Percentiles rank a stretch among this genome's conserved stretches.
These are phyloP conservation scores for Morella rubra DNA, from an alignment of 306 rosid species.

Conservation along the genomic window DNA sequence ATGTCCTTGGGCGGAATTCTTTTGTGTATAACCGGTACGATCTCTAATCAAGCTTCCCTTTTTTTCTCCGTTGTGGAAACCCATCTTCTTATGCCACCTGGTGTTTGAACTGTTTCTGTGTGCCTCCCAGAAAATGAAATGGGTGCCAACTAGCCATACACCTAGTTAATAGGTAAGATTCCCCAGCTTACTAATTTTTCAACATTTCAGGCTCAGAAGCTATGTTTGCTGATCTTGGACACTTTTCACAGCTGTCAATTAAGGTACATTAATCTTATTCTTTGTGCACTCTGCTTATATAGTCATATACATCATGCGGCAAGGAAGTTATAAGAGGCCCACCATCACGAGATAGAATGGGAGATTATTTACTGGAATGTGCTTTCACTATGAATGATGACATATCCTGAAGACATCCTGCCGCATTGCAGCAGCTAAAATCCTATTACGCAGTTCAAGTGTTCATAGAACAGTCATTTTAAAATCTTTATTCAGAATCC, in stretches of 20 bases:
- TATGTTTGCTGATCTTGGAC: constrained; percentile 96
- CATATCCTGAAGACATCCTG: neutral
- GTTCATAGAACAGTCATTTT: neutral
- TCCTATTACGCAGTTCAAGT: neutral
- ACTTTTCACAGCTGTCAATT: constrained; percentile 73
- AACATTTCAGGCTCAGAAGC: constrained; percentile 86
- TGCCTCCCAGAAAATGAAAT: no score
- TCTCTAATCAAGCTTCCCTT: constrained; percentile 14
- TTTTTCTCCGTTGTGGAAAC: no score
- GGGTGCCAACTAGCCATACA: constrained; percentile 12
- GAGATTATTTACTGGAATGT: neutral
- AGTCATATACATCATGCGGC: neutral
- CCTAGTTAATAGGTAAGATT: constrained; percentile 2
- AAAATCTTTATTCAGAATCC: neutral
- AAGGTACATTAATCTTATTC: constrained; percentile 40
- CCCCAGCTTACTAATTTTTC: constrained; percentile 24
- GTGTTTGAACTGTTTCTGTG: no score
- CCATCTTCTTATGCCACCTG: no score
- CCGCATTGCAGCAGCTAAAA: neutral
- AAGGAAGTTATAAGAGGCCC: neutral
- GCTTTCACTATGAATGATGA: neutral
- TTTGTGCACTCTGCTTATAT: neutral
- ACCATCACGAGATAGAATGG: neutral
- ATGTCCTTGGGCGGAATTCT: constrained; percentile 94
- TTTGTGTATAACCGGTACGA: constrained; percentile 83